These are phyloP conservation scores for Leptographium radiaticola DNA, from an alignment of 2,329 filamentous ascomycete genomes.

Conservation along the genomic window DNA sequence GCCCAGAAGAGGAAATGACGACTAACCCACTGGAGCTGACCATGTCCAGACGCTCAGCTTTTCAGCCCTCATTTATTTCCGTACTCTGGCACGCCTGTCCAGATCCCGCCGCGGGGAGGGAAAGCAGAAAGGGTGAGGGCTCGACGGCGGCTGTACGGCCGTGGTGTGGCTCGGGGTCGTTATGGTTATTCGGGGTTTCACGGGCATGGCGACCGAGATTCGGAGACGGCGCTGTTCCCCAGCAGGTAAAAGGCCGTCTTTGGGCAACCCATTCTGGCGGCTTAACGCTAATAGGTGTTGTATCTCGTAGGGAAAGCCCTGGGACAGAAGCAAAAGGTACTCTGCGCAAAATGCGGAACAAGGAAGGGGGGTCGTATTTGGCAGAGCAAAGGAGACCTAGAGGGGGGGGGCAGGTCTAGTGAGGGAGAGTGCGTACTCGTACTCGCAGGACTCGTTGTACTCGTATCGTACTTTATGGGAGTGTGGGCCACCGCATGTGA, in stretches of 20 bases:
- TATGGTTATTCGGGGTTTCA: background rate
- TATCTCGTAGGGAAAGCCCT: background rate
- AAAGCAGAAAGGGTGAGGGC: background rate
- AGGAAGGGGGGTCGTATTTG: background rate
- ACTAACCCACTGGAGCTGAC: background rate
- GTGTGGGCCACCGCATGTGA: background rate
- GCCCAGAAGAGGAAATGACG: background rate
- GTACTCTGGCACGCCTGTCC: background rate
- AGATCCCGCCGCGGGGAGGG: background rate
- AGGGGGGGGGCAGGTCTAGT: background rate
- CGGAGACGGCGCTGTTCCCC: background rate
- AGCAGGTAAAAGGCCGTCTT: background rate
- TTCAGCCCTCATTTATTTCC: constrained; percentile 1
- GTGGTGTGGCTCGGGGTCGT: background rate
- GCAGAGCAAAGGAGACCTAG: background rate
- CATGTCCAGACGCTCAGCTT: background rate
- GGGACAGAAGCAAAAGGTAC: background rate
- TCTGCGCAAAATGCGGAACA: background rate
- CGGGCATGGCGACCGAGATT: background rate
- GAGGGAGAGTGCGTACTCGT: background rate
- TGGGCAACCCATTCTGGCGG: background rate
- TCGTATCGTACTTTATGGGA: background rate
- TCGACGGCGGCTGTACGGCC: background rate
- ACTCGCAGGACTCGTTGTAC: too few species aligned
- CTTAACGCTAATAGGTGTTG: background rate